Evolutionary conservation across 768 basidiomycete genomes (phyloP), one percentile per base, ranked within the genome.

Genomic region (Mycena galopus): DNA sequence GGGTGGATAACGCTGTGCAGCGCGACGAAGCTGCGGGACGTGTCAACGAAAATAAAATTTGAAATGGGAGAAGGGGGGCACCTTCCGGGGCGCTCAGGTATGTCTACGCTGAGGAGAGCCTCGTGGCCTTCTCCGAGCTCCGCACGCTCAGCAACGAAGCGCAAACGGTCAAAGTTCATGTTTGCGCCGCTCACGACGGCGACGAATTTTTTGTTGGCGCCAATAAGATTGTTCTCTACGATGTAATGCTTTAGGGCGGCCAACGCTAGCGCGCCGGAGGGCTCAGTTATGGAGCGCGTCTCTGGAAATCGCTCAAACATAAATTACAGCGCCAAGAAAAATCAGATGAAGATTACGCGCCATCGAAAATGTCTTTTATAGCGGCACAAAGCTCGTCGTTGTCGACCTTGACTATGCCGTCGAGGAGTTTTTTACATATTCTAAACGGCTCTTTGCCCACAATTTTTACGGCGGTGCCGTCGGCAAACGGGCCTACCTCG

Each of bases 291-390:
- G 12, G 96, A 97, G 39, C 98, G 91, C 0, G 97, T 98, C 80
- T 99, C 98, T 97, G 70, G 4, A 55, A 32, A 69, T 19, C 9
- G 21, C n/a, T n/a, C n/a, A n/a, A n/a, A 51, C n/a, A 39, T 53
- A 35, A 2, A 30, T 64, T 21, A 55, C 30, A 12, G 59, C 53
- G 57, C 72, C 30, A 65, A 44, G 53, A 16, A 59, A 17, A 5
- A 51, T 27, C 14, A 53, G 59, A 59, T 17, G n/a, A 58, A 8
- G 60, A 68, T 25, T 9, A 72, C 85, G 69, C 72, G 95, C 97
- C 97, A 85, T 99, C 96, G 78, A 99, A 99, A 33, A 99, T 93
- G 78, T 99, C 98, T 83, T 99, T 99, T 84, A 99, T 98, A 7
- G 96, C 96, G 9, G 98, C 98, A 79, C 98, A 99, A 55, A 99